Evolutionary conservation across 208 protist genomes (phyloP).

Genomic region (Leishmania aethiopica): DNA sequence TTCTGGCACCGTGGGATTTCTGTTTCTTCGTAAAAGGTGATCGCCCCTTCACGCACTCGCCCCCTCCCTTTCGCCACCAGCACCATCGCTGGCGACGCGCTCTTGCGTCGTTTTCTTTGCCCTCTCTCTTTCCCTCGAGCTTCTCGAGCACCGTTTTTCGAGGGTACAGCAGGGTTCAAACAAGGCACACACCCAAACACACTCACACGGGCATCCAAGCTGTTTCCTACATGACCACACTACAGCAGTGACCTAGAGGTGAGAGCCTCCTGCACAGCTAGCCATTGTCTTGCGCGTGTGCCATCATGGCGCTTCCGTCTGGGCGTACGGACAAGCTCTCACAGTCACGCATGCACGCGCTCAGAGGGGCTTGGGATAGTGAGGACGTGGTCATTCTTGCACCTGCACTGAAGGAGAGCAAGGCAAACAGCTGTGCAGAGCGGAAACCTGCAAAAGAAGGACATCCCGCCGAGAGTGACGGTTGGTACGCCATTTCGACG

Average conservation of each 20-base stretch:
- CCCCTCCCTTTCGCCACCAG: background rate
- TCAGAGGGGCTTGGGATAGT: background rate
- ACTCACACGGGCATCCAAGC: background rate
- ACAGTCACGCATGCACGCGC: background rate
- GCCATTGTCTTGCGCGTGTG: constrained; percentile 1
- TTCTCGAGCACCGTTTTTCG: background rate
- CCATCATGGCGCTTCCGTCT: background rate
- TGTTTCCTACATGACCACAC: constrained; percentile 1
- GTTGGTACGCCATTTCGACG: background rate
- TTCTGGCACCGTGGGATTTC: background rate
- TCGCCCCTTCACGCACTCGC: background rate
- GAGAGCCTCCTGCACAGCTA: background rate
- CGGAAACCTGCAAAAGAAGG: background rate
- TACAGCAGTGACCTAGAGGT: background rate
- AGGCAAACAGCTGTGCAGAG: background rate
- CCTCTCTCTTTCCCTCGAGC: background rate
- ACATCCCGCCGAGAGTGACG: background rate
- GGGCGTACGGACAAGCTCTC: background rate
- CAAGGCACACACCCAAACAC: too few relatives aligned
- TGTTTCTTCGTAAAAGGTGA: background rate
- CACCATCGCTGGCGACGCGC: background rate
- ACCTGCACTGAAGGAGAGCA: background rate
- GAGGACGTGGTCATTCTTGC: background rate
- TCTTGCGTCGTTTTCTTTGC: background rate
- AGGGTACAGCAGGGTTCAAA: background rate